phyloP scores from a whole-genome alignment of 1,139 yeast genomes.

The Yamadazyma oceani region DNA sequence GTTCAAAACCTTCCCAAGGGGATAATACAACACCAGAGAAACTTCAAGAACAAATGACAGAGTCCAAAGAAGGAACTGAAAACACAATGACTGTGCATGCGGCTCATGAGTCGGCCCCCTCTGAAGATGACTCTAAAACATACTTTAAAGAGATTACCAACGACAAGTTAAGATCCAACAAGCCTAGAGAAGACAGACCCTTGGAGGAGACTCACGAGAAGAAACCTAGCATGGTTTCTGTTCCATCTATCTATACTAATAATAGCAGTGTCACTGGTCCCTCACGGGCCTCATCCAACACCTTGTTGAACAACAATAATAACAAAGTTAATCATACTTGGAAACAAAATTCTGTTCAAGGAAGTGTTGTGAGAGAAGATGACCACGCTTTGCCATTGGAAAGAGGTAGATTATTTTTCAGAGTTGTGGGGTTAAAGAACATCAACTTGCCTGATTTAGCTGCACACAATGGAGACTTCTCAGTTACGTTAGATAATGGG shows the following conservation, averaged over 20 bases:
- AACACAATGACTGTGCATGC: background rate
- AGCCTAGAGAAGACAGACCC: constrained; percentile 2
- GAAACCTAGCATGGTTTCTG: constrained; percentile 29
- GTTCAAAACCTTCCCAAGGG: too few species aligned
- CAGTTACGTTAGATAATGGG: constrained; percentile 83
- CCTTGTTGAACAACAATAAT: constrained; percentile 11
- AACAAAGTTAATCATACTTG: constrained; percentile 9
- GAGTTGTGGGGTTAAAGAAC: constrained; percentile 59
- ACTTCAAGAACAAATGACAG: too few species aligned
- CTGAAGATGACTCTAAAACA: background rate
- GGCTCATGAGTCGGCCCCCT: background rate
- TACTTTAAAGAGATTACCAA: constrained; percentile 21
- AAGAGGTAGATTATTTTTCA: constrained; percentile 71
- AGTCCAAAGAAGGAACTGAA: background rate
- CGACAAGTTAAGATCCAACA: constrained; percentile 26
- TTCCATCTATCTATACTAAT: constrained; percentile 26
- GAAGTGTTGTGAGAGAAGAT: constrained; percentile 17
- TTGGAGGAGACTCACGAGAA: constrained; percentile 10
- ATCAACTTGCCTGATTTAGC: constrained; percentile 58
- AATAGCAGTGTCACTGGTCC: constrained; percentile 13
- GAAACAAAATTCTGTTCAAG: constrained; percentile 18
- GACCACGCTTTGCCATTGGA: constrained; percentile 38
- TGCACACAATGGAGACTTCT: constrained; percentile 61
- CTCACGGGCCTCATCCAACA: constrained; percentile 19
- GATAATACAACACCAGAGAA: too few species aligned